phyloP scores from a whole-genome alignment of 1,284 basidiomycete species.

The Sporisorium scitamineum region DNA sequence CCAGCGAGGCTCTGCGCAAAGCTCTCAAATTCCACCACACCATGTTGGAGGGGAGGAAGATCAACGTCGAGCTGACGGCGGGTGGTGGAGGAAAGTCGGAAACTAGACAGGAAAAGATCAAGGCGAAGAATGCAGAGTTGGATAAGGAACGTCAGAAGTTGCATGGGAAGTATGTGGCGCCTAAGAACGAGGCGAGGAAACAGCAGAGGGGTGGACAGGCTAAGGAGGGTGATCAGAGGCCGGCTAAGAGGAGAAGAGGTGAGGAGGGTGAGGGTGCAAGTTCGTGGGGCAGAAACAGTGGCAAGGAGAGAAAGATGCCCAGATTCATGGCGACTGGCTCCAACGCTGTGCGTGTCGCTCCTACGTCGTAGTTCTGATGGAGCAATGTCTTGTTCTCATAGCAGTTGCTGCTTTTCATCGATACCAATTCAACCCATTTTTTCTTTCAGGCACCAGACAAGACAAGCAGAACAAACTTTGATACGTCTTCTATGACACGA shows the following conservation, averaged over 20 bases:
- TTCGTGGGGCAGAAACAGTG: constrained; percentile 32
- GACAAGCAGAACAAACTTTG: not conserved
- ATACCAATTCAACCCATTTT: constrained; percentile 22
- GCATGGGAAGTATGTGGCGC: constrained; percentile 64
- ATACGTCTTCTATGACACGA: constrained; percentile 13
- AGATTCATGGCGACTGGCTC: constrained; percentile 54
- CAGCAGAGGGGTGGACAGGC: constrained; percentile 17
- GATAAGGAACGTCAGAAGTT: constrained; percentile 64
- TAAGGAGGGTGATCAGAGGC: constrained; percentile 13
- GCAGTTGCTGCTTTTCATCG: not conserved
- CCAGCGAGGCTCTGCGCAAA: constrained; percentile 54
- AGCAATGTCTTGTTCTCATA: not conserved
- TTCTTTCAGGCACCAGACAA: not conserved
- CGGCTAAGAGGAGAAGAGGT: constrained; percentile 15
- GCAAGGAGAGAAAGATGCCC: constrained; percentile 37
- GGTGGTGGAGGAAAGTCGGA: constrained; percentile 66
- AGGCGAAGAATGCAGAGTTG: constrained; percentile 61
- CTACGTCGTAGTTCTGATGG: constrained; percentile 29
- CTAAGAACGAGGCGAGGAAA: constrained; percentile 59
- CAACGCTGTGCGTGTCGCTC: constrained; percentile 53
- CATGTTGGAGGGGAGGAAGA: constrained; percentile 62
- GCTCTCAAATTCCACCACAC: constrained; percentile 68
- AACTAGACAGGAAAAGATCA: constrained; percentile 63
- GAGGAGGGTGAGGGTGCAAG: constrained; percentile 3
- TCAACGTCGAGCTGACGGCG: constrained; percentile 68